Evolutionary conservation across 2,329 filamentous ascomycete genomes (phyloP).

Genomic region (Xylaria sp.): DNA sequence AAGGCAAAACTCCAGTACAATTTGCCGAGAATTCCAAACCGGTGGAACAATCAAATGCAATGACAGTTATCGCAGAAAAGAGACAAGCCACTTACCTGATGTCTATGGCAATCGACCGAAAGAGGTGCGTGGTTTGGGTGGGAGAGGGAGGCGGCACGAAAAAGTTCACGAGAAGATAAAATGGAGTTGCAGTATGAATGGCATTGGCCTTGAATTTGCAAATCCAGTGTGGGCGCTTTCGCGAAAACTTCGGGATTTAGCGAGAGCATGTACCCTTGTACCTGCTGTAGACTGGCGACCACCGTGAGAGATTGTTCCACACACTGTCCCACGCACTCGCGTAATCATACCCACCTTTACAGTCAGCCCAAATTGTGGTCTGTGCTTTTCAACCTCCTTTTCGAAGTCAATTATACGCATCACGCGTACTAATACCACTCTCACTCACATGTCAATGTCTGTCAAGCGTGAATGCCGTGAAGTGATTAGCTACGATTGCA

Average conservation of each 20-base stretch:
- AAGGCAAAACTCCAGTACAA: background rate
- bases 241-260: constrained; percentile 45
- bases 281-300: background rate
- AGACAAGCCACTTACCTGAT: constrained; percentile 45
- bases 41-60: constrained; percentile 19
- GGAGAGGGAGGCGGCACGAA: constrained; percentile 43
- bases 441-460: too few relatives aligned
- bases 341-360: too few relatives aligned
- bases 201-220: constrained; percentile 42
- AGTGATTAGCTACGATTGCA: too few relatives aligned
- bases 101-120: constrained; percentile 46
- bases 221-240: constrained; percentile 46
- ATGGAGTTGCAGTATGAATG: constrained; percentile 26
- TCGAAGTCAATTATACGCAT: too few relatives aligned
- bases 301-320: too few relatives aligned
- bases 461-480: too few relatives aligned
- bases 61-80: background rate
- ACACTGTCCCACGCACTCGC: too few relatives aligned
- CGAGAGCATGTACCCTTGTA: constrained; percentile 36
- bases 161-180: constrained; percentile 42
- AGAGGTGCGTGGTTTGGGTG: constrained; percentile 41
- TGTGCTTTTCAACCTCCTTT: background rate
- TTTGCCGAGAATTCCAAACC: background rate
- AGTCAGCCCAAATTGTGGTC: background rate
- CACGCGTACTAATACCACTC: too few relatives aligned